phyloP scores from a whole-genome alignment of 331 rosid genomes.

The Acacia concinna region DNA sequence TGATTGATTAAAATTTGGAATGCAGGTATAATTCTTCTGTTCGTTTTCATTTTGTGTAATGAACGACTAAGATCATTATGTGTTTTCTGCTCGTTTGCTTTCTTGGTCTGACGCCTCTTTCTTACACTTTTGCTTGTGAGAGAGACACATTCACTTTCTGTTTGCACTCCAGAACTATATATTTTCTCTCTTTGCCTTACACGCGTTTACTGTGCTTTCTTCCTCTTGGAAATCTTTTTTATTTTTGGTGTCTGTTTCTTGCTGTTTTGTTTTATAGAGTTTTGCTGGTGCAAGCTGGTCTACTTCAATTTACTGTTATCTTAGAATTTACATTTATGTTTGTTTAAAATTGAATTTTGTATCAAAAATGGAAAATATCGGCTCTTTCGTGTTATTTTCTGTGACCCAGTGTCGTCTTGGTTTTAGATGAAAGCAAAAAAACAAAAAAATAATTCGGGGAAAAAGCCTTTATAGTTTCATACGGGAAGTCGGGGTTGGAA shows the following conservation, averaged over 20 bases:
- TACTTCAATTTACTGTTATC: not conserved
- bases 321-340: not conserved
- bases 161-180: not conserved
- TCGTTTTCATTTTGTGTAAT: not conserved
- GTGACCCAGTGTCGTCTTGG: not conserved
- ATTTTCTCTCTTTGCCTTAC: not conserved
- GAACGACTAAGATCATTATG: slow-evolving; percentile 21
- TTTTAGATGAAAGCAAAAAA: not conserved
- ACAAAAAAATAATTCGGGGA: too few species aligned
- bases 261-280: not conserved
- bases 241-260: not conserved
- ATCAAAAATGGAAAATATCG: not conserved
- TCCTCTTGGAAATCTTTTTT: not conserved
- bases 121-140: slow-evolving; percentile 11
- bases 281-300: not conserved
- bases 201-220: slow-evolving; percentile 6
- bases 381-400: not conserved
- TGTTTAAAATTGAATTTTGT: not conserved
- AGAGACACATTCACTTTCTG: slow-evolving; percentile 14
- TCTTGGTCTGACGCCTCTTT: slow-evolving; percentile 5
- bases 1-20: not conserved
- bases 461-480: not conserved
- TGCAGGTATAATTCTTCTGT: not conserved
- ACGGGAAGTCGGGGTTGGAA: not conserved
- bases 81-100: slow-evolving; percentile 3